These are phyloP conservation scores for Heracleum sosnowskyi DNA, from an alignment of 129 eudicot species.

Conservation along the genomic window DNA sequence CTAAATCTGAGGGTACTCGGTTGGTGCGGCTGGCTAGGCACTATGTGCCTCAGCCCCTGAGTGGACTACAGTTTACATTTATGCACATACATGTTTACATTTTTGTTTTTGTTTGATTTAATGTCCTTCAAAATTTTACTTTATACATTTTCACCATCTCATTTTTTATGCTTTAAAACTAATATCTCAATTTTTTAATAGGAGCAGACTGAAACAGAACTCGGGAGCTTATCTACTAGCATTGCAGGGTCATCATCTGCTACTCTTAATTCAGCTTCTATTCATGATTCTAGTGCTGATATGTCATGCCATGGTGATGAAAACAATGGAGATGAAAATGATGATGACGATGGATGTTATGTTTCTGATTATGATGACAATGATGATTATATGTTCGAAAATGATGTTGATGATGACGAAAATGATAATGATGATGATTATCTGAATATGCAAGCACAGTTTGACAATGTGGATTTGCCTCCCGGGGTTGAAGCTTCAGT, in stretches of 20 bases:
- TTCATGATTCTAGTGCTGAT: constrained; percentile 24
- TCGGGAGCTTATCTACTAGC: constrained; percentile 18
- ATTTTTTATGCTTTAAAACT: neutral
- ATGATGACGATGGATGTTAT: constrained; percentile 18
- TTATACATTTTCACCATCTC: neutral
- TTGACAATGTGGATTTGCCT: constrained; percentile 66
- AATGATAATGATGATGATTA: constrained; percentile 40
- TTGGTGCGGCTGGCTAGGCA: no score
- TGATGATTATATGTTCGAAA: constrained; percentile 34
- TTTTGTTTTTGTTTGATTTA: neutral
- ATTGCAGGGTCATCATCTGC: constrained; percentile 34
- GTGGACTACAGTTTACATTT: neutral
- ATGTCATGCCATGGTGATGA: constrained; percentile 30
- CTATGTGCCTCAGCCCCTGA: no score
- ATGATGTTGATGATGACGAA: constrained; percentile 17
- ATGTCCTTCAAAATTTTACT: neutral
- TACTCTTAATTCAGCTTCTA: constrained; percentile 27
- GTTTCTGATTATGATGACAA: constrained; percentile 31
- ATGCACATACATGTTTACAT: neutral
- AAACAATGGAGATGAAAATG: constrained; percentile 22
- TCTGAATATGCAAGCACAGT: constrained; percentile 63
- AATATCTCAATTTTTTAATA: constrained; percentile 9
- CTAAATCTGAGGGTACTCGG: no score
- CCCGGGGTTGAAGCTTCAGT: constrained; percentile 72
- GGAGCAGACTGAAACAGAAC: constrained; percentile 29